phyloP scores from a whole-genome alignment of 306 rosid genomes.

The Vigna mungo region DNA sequence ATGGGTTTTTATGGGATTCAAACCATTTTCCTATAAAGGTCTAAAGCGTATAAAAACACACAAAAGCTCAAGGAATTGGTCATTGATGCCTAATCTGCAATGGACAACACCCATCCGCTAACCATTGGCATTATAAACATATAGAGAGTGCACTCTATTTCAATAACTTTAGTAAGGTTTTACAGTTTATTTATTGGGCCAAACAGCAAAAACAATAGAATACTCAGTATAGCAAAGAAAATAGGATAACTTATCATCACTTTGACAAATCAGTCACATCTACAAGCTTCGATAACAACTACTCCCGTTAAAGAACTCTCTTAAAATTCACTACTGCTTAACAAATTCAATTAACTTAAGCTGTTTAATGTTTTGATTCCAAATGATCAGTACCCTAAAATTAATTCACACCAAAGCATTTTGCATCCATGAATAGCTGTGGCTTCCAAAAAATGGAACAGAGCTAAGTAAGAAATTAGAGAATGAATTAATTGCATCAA shows the following conservation, averaged over 20 bases:
- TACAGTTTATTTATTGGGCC: neutral
- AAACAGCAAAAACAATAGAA: neutral
- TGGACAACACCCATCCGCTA: no score
- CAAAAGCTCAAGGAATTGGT: no score
- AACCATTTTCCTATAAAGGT: no score
- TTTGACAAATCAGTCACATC: neutral
- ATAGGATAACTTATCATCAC: neutral
- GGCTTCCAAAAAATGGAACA: neutral
- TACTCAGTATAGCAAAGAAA: neutral
- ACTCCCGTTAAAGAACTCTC: neutral
- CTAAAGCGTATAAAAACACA: no score
- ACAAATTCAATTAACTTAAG: conserved; percentile 3
- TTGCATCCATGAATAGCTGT: neutral
- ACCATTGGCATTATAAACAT: no score
- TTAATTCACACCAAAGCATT: conserved; percentile 9
- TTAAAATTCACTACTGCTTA: neutral
- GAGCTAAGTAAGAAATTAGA: neutral
- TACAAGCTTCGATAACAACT: neutral
- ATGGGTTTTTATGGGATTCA: no score
- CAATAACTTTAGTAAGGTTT: neutral
- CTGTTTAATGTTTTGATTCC: neutral
- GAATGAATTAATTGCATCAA: conserved; percentile 11
- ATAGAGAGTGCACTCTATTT: neutral
- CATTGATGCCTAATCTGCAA: no score
- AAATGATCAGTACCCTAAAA: neutral